Evolutionary conservation across 768 basidiomycete genomes (phyloP).

Genomic region (Termitomyces sp.): DNA sequence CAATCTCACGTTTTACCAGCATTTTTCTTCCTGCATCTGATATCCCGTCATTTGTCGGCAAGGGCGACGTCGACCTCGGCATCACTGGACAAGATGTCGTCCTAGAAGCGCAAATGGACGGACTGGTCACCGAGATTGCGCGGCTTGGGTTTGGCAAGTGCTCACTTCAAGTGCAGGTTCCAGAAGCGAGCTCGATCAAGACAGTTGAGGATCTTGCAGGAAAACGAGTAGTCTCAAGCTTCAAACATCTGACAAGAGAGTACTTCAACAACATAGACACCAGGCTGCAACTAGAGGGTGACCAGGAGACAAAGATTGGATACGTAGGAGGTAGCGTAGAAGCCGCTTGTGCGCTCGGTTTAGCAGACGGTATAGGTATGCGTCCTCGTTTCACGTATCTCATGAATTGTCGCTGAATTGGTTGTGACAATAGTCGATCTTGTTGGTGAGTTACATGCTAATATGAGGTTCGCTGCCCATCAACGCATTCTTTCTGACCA

Average conservation of each 20-base stretch:
- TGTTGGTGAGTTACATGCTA: conserved; percentile 54
- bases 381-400: conserved; percentile 2
- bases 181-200: conserved; percentile 65
- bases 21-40: conserved; percentile 96
- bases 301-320: conserved; percentile 73
- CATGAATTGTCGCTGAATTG: conserved; percentile 1
- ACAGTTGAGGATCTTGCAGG: conserved; percentile 78
- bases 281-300: conserved; percentile 42
- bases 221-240: conserved; percentile 91
- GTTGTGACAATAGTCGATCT: conserved; percentile 67
- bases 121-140: conserved; percentile 70
- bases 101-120: conserved; percentile 80
- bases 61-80: conserved; percentile 93
- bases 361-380: conserved; percentile 95
- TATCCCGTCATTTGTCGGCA: conserved; percentile 97
- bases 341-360: conserved; percentile 92
- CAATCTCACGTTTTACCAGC: conserved; percentile 33
- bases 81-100: conserved; percentile 99
- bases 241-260: conserved; percentile 77
- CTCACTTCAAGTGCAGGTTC: conserved; percentile 84
- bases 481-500: not conserved
- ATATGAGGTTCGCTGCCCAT: not conserved
- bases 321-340: conserved; percentile 98
- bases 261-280: conserved; percentile 72
- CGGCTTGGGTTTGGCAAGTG: conserved; percentile 93